These are phyloP conservation scores for Colletotrichum magnum DNA, from an alignment of 2,329 filamentous ascomycete genomes.

Conservation along the genomic window DNA sequence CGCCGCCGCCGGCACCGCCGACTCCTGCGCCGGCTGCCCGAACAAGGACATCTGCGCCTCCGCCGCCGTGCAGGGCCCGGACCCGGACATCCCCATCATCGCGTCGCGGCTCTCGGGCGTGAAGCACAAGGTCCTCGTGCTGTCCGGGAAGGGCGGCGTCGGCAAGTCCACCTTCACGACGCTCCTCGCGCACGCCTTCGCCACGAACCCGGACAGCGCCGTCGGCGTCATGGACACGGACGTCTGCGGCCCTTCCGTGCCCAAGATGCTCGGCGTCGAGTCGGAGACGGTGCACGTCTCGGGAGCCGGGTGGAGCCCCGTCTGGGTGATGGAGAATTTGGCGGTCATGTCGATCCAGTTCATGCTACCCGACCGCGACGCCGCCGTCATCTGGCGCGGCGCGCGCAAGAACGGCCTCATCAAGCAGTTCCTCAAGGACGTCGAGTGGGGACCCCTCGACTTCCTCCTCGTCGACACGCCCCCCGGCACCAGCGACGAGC, in stretches of 20 bases:
- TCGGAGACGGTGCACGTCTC: slow-evolving; percentile 93
- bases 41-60: slow-evolving; percentile 97
- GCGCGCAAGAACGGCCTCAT: slow-evolving; percentile 99
- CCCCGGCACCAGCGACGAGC: slow-evolving; percentile 95
- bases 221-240: slow-evolving; percentile 99
- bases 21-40: slow-evolving; percentile 94
- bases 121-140: slow-evolving; percentile 91
- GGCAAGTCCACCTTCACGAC: slow-evolving; percentile 96
- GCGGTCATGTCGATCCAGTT: slow-evolving; percentile 99
- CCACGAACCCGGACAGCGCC: slow-evolving; percentile 80
- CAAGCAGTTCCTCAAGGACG: slow-evolving; percentile 97
- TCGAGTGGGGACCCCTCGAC: slow-evolving; percentile 96
- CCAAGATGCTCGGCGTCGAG: slow-evolving; percentile 99
- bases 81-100: slow-evolving; percentile 93
- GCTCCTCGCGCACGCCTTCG: slow-evolving; percentile 90
- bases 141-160: slow-evolving; percentile 96
- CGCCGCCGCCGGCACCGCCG: slow-evolving; percentile 76
- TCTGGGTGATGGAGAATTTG: slow-evolving; percentile 95
- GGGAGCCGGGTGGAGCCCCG: slow-evolving; percentile 90
- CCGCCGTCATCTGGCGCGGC: slow-evolving; percentile 97
- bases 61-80: slow-evolving; percentile 88
- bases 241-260: slow-evolving; percentile 95
- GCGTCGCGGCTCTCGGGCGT: slow-evolving; percentile 85
- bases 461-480: slow-evolving; percentile 96
- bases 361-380: slow-evolving; percentile 93